Base-by-base conservation (phyloP, 805 yeast species). In the Starmerella floricola region DNA sequence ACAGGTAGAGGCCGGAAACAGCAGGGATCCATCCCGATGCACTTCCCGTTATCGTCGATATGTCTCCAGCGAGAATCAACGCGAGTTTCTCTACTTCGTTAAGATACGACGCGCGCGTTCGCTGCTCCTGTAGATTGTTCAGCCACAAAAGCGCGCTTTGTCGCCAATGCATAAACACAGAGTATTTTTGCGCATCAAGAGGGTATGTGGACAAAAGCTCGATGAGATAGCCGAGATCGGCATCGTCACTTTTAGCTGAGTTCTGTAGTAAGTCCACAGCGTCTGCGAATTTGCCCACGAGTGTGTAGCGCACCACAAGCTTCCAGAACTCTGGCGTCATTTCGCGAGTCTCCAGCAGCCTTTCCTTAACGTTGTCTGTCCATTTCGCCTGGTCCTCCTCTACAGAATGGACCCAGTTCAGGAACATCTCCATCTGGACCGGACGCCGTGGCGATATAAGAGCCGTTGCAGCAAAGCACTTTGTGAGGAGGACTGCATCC, bases 131-230 rank as follows among this genome's bases (percentile, higher is more conserved):
- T 26, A 46, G 44, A 17, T 44, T 43, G 8, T 38, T 23, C 15
- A 33, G 42, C 16, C 47, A 33, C 11, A 45, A 42, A 18, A 49
- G 34, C 12, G 45, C 51, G 8, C 34, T 11, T 16, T 42, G 39
- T 3, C 51, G 38, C 52, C 54, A 51, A 13, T 31, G 39, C 49
- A 48, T 44, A 29, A 49, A 51, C n/a, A 29, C 30, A 10, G 36
- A 24, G 20, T 41, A 36, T 17, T 38, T 30, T 12, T 29, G 18
- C n/a, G 40, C 21, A 3, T 30, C 28, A 3, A 31, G 3, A 15
- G 52, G 52, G 29, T 48, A 48, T 17, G 45, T 13, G n/a, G 31
- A 31, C 10, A 48, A 32, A 20, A 46, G 36, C 29, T 28, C 33
- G 12, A 28, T 27, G 2, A 42, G 28, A 21, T 31, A 23, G 15